phyloP scores from a whole-genome alignment of 805 yeast species.

The Myxozyma mucilagina region DNA sequence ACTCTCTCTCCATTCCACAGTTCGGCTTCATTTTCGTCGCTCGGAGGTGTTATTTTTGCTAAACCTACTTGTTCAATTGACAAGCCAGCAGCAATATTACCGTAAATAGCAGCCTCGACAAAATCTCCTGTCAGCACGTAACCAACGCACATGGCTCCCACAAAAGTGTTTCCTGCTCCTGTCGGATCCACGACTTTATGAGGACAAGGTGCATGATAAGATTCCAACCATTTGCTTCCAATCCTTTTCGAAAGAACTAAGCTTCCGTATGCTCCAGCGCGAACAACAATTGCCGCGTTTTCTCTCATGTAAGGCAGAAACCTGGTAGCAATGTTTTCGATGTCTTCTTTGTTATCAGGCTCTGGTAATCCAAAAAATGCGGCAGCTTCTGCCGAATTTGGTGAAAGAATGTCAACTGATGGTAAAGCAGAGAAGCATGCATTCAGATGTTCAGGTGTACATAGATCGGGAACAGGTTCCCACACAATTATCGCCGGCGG shows the following conservation, averaged over 20 bases:
- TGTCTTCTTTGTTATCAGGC: constrained; percentile 45
- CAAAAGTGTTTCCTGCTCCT: constrained; percentile 90
- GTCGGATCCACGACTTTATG: constrained; percentile 77
- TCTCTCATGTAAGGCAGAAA: constrained; percentile 47
- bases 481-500: constrained; percentile 51
- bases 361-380: constrained; percentile 52
- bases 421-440: constrained; percentile 45
- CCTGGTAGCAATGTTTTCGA: constrained; percentile 48
- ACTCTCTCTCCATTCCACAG: constrained; percentile 59
- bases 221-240: constrained; percentile 56
- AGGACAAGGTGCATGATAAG: constrained; percentile 58
- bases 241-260: constrained; percentile 44
- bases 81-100: constrained; percentile 75
- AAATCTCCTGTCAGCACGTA: constrained; percentile 45
- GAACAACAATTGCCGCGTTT: constrained; percentile 55
- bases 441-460: constrained; percentile 53
- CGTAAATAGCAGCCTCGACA: constrained; percentile 59
- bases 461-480: constrained; percentile 86
- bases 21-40: constrained; percentile 36
- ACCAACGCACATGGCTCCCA: constrained; percentile 76
- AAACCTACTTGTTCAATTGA: constrained; percentile 81
- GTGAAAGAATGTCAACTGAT: constrained; percentile 64
- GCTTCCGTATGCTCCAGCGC: constrained; percentile 80
- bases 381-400: constrained; percentile 84
- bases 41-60: constrained; percentile 33